Evolutionary conservation across 371 early-diverging fungal species (phyloP).

Genomic region (Mortierella sp.): DNA sequence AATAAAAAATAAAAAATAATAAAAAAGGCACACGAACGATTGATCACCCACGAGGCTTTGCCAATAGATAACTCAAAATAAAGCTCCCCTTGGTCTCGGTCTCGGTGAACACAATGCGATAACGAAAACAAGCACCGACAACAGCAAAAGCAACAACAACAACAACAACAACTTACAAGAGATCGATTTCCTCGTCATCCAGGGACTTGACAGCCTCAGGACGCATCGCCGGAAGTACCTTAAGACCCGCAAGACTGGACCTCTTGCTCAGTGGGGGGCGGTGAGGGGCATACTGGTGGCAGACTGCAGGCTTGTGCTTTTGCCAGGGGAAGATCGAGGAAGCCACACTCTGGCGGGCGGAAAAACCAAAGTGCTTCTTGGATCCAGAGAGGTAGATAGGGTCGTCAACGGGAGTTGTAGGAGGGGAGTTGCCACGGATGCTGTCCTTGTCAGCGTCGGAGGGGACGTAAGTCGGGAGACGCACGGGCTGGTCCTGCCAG

Average conservation of each 20-base stretch:
- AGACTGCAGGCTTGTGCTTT: conserved; percentile 54
- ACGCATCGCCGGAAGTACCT: conserved; percentile 38
- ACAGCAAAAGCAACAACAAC: neutral
- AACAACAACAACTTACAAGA: conserved; percentile 32
- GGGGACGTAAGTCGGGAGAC: conserved; percentile 47
- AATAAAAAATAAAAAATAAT: neutral
- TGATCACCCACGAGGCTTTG: neutral
- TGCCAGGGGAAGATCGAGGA: conserved; percentile 55
- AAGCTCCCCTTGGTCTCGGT: neutral
- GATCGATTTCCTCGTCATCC: conserved; percentile 44
- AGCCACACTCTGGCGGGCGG: conserved; percentile 37
- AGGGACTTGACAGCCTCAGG: conserved; percentile 36
- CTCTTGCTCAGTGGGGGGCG: conserved; percentile 51
- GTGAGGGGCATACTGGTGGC: conserved; percentile 54
- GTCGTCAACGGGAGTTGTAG: conserved; percentile 40
- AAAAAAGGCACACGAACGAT: neutral
- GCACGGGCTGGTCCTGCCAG: conserved; percentile 45
- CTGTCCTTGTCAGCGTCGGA: conserved; percentile 30
- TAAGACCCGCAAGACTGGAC: conserved; percentile 38
- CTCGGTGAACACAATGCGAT: neutral
- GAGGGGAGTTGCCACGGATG: conserved; percentile 26
- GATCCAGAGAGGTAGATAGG: conserved; percentile 35
- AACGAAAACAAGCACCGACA: neutral
- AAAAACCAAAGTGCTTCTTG: conserved; percentile 55
- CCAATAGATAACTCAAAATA: neutral